Base-by-base conservation (phyloP, 371 early-diverging fungal species). In the Mortierella sp. region DNA sequence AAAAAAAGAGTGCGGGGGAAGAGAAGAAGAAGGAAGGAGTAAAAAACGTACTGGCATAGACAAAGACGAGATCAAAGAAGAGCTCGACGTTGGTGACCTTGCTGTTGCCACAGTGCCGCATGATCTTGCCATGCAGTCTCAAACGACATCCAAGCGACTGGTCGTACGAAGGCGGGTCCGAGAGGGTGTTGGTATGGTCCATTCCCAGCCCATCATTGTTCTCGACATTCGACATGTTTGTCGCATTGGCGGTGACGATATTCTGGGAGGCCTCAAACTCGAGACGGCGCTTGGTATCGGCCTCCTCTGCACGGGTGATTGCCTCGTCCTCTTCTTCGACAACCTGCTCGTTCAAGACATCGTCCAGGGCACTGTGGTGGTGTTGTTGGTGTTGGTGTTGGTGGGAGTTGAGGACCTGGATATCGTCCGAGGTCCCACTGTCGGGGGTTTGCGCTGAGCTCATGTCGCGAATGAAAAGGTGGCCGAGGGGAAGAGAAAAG, bases 1-100 rank as follows among this genome's bases (percentile, higher is more conserved):
- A 34, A 52, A 34, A 52, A 26, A 44, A 55, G 3, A 40, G 44
- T 39, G n/a, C 31, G 2, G 13, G 47, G 13, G 47, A 39, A 41
- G 22, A 39, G 5, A 13, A 10, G 24, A 26, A 40, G 13, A 43
- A 0, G 24, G n/a, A 9, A 24, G 22, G 29, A 14, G 19, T 3
- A 24, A 52, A 16, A 22, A 13, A 71, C 80, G 58, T 76, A 80
- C 80, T 80, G 4, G 80, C 80, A 45, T 69, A 80, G 50, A 80
- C 80, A 68, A 69, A 80, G n/a, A 80, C 80, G 61, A 80, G 66
- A 61, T 80, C 80, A 43, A 80, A 80, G 61, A 80, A 80, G 26
- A 80, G 66, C 41, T 80, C 80, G 19, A 76, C 64, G 34, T 72
- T 80, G 22, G 80, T 80, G 11, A 80, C 76, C 47, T 80, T 80